phyloP scores from a whole-genome alignment of 148 eudicot species.

The Diospyros lotus region DNA sequence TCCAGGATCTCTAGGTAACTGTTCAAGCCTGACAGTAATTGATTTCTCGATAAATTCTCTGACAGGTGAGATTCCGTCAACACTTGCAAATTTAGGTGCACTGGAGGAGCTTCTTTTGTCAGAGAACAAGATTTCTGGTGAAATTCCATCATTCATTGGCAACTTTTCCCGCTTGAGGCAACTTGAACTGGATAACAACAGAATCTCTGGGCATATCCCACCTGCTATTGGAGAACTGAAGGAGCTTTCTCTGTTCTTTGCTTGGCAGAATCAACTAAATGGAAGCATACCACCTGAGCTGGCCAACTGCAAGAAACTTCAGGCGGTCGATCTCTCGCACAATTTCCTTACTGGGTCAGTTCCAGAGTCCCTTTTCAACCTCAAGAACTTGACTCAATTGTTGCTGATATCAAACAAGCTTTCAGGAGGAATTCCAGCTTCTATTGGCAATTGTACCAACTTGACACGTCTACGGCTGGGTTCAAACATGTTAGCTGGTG shows the following conservation, averaged over 20 bases:
- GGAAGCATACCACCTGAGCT: conserved; percentile 33
- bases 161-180: conserved; percentile 27
- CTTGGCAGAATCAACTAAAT: conserved; percentile 34
- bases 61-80: conserved; percentile 23
- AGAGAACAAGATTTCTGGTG: conserved; percentile 24
- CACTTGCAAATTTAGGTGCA: conserved; percentile 16
- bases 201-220: conserved; percentile 30
- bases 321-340: conserved; percentile 30
- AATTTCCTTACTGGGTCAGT: conserved; percentile 31
- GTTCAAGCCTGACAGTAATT: conserved; percentile 18
- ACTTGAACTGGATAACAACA: conserved; percentile 35
- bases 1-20: conserved; percentile 29
- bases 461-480: conserved; percentile 28
- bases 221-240: conserved; percentile 22
- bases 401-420: conserved; percentile 31
- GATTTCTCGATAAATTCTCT: conserved; percentile 35
- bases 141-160: conserved; percentile 27
- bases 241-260: conserved; percentile 32
- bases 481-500: conserved; percentile 24
- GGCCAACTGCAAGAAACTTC: conserved; percentile 28
- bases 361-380: conserved; percentile 24
- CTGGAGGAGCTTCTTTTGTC: conserved; percentile 35
- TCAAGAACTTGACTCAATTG: conserved; percentile 29
- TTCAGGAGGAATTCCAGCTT: conserved; percentile 26
- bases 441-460: conserved; percentile 33